Evolutionary conservation across 768 basidiomycete species (phyloP).

Genomic region (Suillus discolor): DNA sequence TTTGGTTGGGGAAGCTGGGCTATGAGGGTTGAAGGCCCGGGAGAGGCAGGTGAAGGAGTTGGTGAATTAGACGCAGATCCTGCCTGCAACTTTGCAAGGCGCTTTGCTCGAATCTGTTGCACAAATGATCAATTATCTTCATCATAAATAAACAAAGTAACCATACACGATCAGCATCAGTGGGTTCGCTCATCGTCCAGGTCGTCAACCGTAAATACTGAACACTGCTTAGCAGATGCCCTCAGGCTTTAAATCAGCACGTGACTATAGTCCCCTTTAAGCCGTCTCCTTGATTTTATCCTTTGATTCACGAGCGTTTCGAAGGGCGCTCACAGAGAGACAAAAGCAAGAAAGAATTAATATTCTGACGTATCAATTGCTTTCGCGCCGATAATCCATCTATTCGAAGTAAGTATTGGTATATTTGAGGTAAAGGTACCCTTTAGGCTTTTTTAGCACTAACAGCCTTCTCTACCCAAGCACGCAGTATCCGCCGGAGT

Average conservation of each 20-base stretch:
- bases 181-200: slow-evolving; percentile 44
- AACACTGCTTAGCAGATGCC: not conserved
- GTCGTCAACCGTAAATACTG: not conserved
- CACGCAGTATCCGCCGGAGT: too few relatives aligned
- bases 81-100: slow-evolving; percentile 81
- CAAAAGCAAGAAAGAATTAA: too few relatives aligned
- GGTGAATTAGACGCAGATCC: slow-evolving; percentile 29
- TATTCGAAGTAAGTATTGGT: not conserved
- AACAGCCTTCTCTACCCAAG: too few relatives aligned
- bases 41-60: slow-evolving; percentile 29
- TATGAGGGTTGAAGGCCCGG: slow-evolving; percentile 24
- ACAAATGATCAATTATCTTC: not conserved
- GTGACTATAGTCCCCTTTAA: not conserved
- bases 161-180: slow-evolving; percentile 81
- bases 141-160: not conserved
- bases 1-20: slow-evolving; percentile 41
- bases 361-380: not conserved
- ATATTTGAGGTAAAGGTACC: too few relatives aligned
- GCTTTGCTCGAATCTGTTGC: slow-evolving; percentile 84
- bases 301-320: too few relatives aligned
- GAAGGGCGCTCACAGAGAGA: too few relatives aligned
- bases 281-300: not conserved
- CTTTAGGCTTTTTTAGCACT: too few relatives aligned
- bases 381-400: not conserved
- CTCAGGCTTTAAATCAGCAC: not conserved